Conservation (phyloP, 2,329 filamentous ascomycete genomes). For the Geosmithia flava region DNA sequence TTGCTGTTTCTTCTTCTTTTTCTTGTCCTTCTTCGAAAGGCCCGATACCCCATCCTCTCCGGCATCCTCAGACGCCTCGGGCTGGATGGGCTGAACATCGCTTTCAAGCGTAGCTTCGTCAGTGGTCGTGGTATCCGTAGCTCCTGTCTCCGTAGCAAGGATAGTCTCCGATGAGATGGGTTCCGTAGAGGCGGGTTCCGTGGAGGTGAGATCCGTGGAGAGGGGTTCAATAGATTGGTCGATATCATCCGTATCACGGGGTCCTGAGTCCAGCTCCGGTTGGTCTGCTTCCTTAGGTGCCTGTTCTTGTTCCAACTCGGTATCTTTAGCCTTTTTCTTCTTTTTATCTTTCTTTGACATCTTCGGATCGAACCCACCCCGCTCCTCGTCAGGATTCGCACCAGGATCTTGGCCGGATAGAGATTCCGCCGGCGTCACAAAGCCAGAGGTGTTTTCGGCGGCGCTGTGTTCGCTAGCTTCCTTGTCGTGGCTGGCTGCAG, state of each 20-base stretch:
- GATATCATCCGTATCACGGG: neutral
- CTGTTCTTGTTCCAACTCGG: constrained; percentile 3
- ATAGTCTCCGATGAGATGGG: neutral
- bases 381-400: constrained; percentile 1
- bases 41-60: neutral
- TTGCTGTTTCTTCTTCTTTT: constrained; percentile 3
- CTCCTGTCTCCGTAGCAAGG: neutral
- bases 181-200: neutral
- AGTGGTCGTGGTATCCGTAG: neutral
- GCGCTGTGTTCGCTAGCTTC: constrained; percentile 1
- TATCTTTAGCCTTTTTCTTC: constrained; percentile 9
- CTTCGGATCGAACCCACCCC: constrained; percentile 6
- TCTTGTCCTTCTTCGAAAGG: constrained; percentile 1
- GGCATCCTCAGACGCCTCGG: neutral
- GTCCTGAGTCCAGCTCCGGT: constrained; percentile 3
- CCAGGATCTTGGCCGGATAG: constrained; percentile 1
- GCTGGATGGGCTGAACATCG: neutral
- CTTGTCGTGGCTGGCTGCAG: neutral
- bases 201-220: neutral
- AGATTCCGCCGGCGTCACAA: constrained; percentile 4
- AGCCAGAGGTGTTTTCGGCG: constrained; percentile 4
- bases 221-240: neutral
- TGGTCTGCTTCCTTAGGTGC: constrained; percentile 2
- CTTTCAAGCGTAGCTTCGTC: neutral
- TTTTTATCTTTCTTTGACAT: constrained; percentile 17